Base-by-base conservation (phyloP, 306 rosid genomes). In the Mucuna pruriens region DNA sequence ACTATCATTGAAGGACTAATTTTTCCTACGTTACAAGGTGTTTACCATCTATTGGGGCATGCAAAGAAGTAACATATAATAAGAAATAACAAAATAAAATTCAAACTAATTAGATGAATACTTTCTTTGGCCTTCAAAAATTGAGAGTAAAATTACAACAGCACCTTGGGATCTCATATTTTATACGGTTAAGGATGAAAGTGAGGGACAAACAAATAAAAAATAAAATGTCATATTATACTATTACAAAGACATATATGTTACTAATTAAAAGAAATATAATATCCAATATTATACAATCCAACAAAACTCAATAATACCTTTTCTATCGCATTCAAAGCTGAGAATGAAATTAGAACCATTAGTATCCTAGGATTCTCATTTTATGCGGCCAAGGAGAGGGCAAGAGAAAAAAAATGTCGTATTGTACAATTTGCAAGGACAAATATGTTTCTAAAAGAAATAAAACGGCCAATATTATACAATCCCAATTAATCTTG, bases 331-430 rank as follows among this genome's bases (percentile, higher is more conserved):
- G 1, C 94, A 85, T 63, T 87, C 92, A 0, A 91, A 83, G 97
- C 86, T 39, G 91, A 88, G 74, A 87, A 69, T 76, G 97, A 90
- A 68, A 87, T 90, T 61, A 45, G 64, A 2, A 77, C 85, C 54
- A 88, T 92, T 17, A 31, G 40, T 88, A 88, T 85, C 90, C 84
- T 91, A 91, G 55, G 91, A 87, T 36, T 92, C 46, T 94, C 97
- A 1, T 90, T 90, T 76, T 90, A 87, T 84, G 87, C 92, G 0
- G 85, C 76, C 25, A 48, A 87, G 90, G 82, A 17, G 91, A 90
- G 71, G 86, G 80, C 33, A 57, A 57, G 6, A 4, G 19, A 29
- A 29, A 29, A 51, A 51, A 51, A n/a, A 51, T 51, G 25, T 51
- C 25, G 10, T 17, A 51, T 10, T 17, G 6, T 51, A n/a, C 10